Conservation (phyloP, 768 basidiomycete genomes). For the Suillus subalutaceus region DNA sequence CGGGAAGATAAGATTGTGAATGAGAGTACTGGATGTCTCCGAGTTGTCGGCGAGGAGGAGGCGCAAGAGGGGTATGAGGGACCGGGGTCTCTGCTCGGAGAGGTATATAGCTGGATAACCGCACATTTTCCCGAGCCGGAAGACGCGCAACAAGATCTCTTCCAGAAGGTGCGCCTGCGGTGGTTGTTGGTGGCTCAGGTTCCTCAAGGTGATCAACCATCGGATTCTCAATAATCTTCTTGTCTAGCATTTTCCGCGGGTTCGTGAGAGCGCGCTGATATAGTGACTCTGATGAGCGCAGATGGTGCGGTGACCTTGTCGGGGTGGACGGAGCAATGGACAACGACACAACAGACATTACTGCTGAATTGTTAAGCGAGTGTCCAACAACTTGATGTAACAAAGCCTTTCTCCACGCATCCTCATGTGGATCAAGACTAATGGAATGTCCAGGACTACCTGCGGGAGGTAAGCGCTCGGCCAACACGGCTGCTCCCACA, state of each 20-base stretch:
- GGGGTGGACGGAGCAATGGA: constrained; percentile 38
- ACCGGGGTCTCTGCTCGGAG: constrained; percentile 69
- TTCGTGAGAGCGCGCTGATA: constrained; percentile 20
- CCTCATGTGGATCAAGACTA: constrained; percentile 55
- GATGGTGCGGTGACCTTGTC: constrained; percentile 30
- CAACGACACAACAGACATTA: constrained; percentile 40
- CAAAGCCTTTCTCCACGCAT: constrained; percentile 76
- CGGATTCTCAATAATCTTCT: constrained; percentile 47
- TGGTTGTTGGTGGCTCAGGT: constrained; percentile 28
- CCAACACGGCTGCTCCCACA: constrained; percentile 73
- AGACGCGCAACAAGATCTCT: constrained; percentile 22
- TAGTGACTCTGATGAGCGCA: constrained; percentile 28
- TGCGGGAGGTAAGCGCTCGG: constrained; percentile 71
- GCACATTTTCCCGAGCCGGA: constrained; percentile 36
- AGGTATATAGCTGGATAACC: constrained; percentile 47
- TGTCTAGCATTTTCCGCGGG: constrained; percentile 38
- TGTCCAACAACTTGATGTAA: constrained; percentile 79
- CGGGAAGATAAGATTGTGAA: constrained; percentile 56
- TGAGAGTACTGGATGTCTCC: constrained; percentile 48
- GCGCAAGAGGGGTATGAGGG: constrained; percentile 62
- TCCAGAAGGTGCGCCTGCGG: constrained; percentile 9
- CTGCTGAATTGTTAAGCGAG: constrained; percentile 64
- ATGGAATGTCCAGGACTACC: constrained; percentile 59
- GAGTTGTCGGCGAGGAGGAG: constrained; percentile 59
- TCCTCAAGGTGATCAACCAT: constrained; percentile 38